phyloP scores from a whole-genome alignment of 441 rosid genomes.

The Manihot esculenta region DNA sequence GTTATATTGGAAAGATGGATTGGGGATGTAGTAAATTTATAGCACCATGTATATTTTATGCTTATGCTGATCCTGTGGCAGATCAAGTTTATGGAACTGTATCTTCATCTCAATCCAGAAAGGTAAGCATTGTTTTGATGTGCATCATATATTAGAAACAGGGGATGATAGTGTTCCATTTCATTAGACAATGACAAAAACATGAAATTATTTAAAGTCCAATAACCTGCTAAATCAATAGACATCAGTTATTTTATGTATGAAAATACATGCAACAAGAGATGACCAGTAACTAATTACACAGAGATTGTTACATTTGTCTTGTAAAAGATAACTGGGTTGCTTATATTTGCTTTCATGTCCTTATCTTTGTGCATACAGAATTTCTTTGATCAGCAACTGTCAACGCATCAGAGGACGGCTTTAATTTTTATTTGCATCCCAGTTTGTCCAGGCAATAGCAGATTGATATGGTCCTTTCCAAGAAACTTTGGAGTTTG shows the following conservation, averaged over 20 bases:
- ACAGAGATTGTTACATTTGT: background rate
- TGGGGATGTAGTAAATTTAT: conserved; percentile 54
- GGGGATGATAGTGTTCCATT: background rate
- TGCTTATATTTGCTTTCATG: background rate
- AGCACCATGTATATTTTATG: conserved; percentile 71
- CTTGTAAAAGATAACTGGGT: background rate
- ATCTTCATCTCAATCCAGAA: conserved; percentile 33
- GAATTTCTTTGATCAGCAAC: conserved; percentile 29
- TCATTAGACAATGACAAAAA: background rate
- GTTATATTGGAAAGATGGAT: conserved; percentile 58
- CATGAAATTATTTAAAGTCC: background rate
- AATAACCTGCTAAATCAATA: background rate
- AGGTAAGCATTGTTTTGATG: conserved; percentile 32
- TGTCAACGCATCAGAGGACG: conserved; percentile 32
- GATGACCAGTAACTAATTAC: background rate
- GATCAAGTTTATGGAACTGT: conserved; percentile 48
- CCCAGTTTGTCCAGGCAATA: conserved; percentile 87
- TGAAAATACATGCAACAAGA: background rate
- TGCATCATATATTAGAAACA: background rate
- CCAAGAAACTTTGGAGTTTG: conserved; percentile 66
- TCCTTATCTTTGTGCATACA: background rate
- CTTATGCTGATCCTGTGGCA: conserved; percentile 35
- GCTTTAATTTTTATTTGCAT: conserved; percentile 74
- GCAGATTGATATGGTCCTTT: conserved; percentile 84
- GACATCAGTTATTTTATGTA: background rate